Evolutionary conservation across 73 alveolate genomes (phyloP).

Genomic region (Effrenium voratum): DNA sequence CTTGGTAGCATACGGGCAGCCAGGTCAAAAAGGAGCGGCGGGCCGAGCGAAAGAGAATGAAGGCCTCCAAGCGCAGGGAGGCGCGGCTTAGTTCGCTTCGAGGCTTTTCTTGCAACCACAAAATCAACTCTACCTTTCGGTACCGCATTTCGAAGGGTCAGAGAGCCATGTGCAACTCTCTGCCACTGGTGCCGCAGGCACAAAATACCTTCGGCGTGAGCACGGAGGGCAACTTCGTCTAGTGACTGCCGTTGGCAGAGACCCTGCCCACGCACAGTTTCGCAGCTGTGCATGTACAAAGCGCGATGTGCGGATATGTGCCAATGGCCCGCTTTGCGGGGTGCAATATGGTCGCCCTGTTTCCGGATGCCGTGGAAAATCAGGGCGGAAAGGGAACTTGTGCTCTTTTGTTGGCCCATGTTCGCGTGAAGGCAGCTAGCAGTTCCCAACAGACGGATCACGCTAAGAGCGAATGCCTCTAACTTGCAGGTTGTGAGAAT

Average conservation of each 20-base stretch:
- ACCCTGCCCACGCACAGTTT: not conserved
- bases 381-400: too few species aligned
- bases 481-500: not conserved
- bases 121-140: too few species aligned
- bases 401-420: too few species aligned
- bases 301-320: too few species aligned
- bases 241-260: not conserved
- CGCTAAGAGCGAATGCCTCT: too few species aligned
- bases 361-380: too few species aligned
- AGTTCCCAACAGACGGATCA: too few species aligned
- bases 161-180: not conserved
- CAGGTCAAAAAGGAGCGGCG: conserved; percentile 85
- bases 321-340: too few species aligned
- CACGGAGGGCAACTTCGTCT: conserved; percentile 70
- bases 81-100: conserved; percentile 18
- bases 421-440: too few species aligned
- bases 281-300: too few species aligned
- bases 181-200: not conserved
- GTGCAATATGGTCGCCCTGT: too few species aligned
- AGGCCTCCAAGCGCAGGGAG: conserved; percentile 59
- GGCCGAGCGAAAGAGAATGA: conserved; percentile 85
- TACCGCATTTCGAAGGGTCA: not conserved
- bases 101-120: too few species aligned
- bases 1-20: not conserved
- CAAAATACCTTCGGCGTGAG: conserved; percentile 88